Evolutionary conservation across 805 yeast genomes (phyloP).

Genomic region (Monosporozyma siamensis): DNA sequence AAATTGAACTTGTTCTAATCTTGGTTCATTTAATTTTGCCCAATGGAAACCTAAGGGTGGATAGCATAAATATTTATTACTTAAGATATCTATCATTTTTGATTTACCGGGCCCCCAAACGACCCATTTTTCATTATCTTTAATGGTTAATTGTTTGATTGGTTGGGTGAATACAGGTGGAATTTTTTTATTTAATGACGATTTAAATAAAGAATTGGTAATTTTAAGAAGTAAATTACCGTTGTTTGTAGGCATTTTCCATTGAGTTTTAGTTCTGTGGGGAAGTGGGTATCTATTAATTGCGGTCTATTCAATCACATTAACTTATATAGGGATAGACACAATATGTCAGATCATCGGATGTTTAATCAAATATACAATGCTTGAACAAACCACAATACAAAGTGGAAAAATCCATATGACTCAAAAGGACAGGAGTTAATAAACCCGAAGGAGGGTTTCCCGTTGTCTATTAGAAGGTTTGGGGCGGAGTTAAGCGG

Average conservation of each 20-base stretch:
- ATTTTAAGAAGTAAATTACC: neutral
- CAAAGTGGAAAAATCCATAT: no score
- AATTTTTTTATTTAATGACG: constrained; percentile 30
- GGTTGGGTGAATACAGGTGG: constrained; percentile 19
- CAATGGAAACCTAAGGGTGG: constrained; percentile 20
- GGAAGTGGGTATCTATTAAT: no score
- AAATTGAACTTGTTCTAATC: constrained; percentile 34
- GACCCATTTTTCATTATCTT: constrained; percentile 35
- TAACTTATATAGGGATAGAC: no score
- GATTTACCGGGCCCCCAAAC: constrained; percentile 30
- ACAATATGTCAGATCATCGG: no score
- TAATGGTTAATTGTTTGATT: constrained; percentile 17
- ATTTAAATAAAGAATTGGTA: constrained; percentile 31
- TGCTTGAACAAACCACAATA: no score
- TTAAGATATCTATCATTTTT: constrained; percentile 20
- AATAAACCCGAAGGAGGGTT: no score
- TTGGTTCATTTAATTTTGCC: constrained; percentile 7
- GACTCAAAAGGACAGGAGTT: no score
- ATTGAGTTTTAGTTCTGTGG: no score
- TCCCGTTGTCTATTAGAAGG: no score
- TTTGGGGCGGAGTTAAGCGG: no score
- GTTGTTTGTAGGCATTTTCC: neutral
- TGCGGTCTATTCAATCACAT: no score
- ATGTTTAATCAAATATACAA: no score
- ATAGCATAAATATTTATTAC: constrained; percentile 21